These are phyloP conservation scores for Stagonosporopsis tanaceti DNA, from an alignment of 2,329 filamentous ascomycete species.

Conservation along the genomic window DNA sequence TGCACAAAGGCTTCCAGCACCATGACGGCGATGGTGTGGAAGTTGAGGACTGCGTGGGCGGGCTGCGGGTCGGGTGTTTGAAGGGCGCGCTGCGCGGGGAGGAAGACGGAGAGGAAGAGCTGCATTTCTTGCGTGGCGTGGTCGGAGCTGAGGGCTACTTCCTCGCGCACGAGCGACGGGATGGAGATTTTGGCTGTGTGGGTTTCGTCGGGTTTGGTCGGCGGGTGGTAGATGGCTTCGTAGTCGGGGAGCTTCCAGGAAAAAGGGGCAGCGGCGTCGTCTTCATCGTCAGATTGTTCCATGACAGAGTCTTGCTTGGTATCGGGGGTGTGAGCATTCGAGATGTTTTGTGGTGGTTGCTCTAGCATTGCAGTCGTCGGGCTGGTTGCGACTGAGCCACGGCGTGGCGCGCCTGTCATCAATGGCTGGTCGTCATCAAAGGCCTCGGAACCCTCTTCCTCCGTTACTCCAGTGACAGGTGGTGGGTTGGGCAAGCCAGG, in stretches of 20 bases:
- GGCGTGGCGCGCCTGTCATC: slow-evolving; percentile 17
- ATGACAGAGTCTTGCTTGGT: slow-evolving; percentile 4
- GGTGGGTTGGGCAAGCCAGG: background rate
- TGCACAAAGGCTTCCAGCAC: slow-evolving; percentile 39
- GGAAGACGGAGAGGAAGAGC: slow-evolving; percentile 40
- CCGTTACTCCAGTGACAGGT: background rate
- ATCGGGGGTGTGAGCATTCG: background rate
- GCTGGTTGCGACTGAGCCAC: slow-evolving; percentile 1
- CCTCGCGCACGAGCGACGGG: slow-evolving; percentile 48
- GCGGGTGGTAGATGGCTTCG: slow-evolving; percentile 25
- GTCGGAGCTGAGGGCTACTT: slow-evolving; percentile 37
- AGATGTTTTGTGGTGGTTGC: background rate
- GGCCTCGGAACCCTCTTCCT: background rate
- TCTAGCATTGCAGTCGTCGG: background rate
- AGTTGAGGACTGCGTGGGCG: slow-evolving; percentile 39
- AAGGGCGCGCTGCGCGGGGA: slow-evolving; percentile 35
- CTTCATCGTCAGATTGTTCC: slow-evolving; percentile 10
- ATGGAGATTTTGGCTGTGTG: slow-evolving; percentile 45
- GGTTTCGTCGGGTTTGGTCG: slow-evolving; percentile 16
- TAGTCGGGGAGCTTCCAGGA: slow-evolving; percentile 32
- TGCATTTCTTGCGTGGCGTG: slow-evolving; percentile 34
- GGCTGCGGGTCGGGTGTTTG: slow-evolving; percentile 30
- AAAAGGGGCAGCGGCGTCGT: background rate
- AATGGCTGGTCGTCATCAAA: slow-evolving; percentile 35
- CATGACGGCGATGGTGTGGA: slow-evolving; percentile 45